Percentiles rank a stretch among this genome's conserved stretches.
These are phyloP conservation scores for Penicillium sp. DNA, from an alignment of 2,329 filamentous ascomycete species.

Conservation along the genomic window DNA sequence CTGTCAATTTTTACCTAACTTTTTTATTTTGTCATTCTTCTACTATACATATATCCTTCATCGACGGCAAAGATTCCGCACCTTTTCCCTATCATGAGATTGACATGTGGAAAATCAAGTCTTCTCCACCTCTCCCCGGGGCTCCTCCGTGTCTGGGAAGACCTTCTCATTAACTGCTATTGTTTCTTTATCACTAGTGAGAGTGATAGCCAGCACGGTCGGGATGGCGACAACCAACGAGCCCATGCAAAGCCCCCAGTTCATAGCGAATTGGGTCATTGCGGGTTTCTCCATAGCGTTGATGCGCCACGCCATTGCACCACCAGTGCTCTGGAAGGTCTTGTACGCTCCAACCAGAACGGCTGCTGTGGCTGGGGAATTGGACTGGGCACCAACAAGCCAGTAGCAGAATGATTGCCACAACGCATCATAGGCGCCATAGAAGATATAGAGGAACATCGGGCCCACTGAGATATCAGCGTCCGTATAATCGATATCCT, in stretches of 20 bases:
- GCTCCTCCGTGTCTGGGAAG: slow-evolving; percentile 3
- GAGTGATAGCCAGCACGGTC: slow-evolving; percentile 36
- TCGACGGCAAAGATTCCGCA: background rate
- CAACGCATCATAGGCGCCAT: slow-evolving; percentile 58
- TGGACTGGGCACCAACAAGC: slow-evolving; percentile 44
- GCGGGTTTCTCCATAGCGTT: slow-evolving; percentile 31
- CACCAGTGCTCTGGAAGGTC: slow-evolving; percentile 38
- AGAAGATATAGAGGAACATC: slow-evolving; percentile 63
- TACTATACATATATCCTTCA: background rate
- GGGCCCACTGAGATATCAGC: slow-evolving; percentile 50
- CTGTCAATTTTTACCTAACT: background rate
- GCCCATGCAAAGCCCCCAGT: slow-evolving; percentile 42
- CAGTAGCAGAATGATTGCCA: slow-evolving; percentile 61
- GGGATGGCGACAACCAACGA: slow-evolving; percentile 39
- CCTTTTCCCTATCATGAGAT: background rate
- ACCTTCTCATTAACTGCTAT: slow-evolving; percentile 1
- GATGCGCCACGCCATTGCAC: slow-evolving; percentile 42
- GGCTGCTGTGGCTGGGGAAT: slow-evolving; percentile 36
- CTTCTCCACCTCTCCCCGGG: slow-evolving; percentile 1
- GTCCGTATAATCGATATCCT: slow-evolving; percentile 43
- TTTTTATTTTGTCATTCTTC: background rate
- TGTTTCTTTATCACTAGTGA: slow-evolving; percentile 17
- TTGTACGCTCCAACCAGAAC: slow-evolving; percentile 44
- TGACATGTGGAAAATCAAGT: background rate
- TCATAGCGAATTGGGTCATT: slow-evolving; percentile 40